These are phyloP conservation scores for Coffea humblotiana DNA, from an alignment of 305 asterid genomes.

Conservation along the genomic window DNA sequence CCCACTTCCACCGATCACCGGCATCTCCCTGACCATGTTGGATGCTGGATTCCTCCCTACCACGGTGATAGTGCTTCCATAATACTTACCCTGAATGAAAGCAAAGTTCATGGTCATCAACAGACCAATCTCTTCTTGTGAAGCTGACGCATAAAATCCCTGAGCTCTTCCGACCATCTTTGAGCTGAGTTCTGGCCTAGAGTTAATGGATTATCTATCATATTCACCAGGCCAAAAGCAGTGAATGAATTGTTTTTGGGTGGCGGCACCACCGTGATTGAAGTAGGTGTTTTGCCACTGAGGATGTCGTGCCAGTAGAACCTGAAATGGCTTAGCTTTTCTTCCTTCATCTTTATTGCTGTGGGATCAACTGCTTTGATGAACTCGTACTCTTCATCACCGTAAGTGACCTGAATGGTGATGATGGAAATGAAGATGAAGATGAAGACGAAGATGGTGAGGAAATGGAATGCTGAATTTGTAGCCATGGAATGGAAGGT, in stretches of 20 bases:
- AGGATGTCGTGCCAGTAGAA: constrained; percentile 32
- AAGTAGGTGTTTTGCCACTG: constrained; percentile 21
- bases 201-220: constrained; percentile 56
- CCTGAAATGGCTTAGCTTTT: constrained; percentile 32
- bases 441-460: constrained; percentile 11
- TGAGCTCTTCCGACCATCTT: constrained; percentile 57
- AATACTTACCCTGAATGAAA: constrained; percentile 42
- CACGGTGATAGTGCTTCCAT: constrained; percentile 56
- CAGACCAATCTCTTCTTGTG: constrained; percentile 31
- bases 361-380: constrained; percentile 10
- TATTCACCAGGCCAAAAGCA: constrained; percentile 14
- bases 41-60: constrained; percentile 49
- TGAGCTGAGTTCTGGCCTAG: constrained; percentile 38
- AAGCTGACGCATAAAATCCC: constrained; percentile 46
- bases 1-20: constrained; percentile 62
- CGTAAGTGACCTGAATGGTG: background rate
- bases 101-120: constrained; percentile 46
- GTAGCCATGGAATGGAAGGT: constrained; percentile 8
- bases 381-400: background rate
- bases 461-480: background rate
- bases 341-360: constrained; percentile 5
- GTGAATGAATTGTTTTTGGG: constrained; percentile 8
- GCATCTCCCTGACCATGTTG: constrained; percentile 56
- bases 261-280: constrained; percentile 19
- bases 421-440: background rate